phyloP scores from a whole-genome alignment of 2,329 filamentous ascomycete genomes.

The Plenodomus tracheiphilus region DNA sequence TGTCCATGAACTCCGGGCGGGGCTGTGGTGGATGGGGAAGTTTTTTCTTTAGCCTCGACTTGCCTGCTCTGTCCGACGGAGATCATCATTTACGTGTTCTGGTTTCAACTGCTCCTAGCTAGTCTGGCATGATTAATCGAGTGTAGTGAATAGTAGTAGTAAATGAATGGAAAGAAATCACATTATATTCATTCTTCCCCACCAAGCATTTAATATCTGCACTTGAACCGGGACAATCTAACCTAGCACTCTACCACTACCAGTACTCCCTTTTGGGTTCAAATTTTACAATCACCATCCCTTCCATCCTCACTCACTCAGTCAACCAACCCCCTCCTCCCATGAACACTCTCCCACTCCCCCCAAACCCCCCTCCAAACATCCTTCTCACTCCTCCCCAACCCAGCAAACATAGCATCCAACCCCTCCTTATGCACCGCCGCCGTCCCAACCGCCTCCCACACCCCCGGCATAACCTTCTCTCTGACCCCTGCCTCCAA shows the following conservation, averaged over 20 bases:
- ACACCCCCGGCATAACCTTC: conserved; percentile 61
- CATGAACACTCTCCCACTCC: conserved; percentile 39
- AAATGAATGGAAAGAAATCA: no score
- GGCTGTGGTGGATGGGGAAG: no score
- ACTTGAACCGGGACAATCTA: no score
- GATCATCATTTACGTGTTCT: no score
- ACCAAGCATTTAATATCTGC: no score
- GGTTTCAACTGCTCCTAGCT: neutral
- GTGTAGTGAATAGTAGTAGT: no score
- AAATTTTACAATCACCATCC: no score
- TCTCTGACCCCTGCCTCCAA: conserved; percentile 58
- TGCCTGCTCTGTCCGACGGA: no score
- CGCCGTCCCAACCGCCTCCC: conserved; percentile 40
- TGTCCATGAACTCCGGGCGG: neutral
- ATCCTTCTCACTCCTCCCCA: conserved; percentile 37
- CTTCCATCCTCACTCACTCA: conserved; percentile 1
- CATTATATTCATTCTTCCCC: neutral
- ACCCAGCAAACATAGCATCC: conserved; percentile 44
- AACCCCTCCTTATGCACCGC: conserved; percentile 34
- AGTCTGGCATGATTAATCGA: neutral
- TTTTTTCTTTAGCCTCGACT: no score
- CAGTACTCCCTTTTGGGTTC: no score
- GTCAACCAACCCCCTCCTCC: conserved; percentile 16
- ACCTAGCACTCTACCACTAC: no score
- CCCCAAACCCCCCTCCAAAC: conserved; percentile 44